Evolutionary conservation across 2,329 filamentous ascomycete species (phyloP), one percentile per base, ranked within the genome.

Genomic region (Exserohilum turcica): DNA sequence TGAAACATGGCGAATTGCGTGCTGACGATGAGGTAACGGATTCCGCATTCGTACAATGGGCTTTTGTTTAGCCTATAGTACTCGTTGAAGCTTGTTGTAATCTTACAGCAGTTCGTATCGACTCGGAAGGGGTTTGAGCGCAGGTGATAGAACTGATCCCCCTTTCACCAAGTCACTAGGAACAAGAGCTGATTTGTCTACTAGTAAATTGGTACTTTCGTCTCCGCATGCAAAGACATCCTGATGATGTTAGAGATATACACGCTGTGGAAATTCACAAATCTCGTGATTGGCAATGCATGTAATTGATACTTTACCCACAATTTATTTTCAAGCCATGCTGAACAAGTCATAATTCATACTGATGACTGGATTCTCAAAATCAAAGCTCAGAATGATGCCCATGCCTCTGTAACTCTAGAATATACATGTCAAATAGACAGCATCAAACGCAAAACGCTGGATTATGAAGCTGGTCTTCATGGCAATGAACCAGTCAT

Each of bases 1-100:
- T 53, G 48, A 53, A 48, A 56, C 53, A 44, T 28, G 24, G 19
- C 53, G 44, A 56, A 48, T 45, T 24, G 32, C 13, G 9, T 15
- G 18, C 28, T 21, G 5, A 13, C 19, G 10, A 18, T 46, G 15
- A 45, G 35, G 35, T 35, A n/a, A 27, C 3, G 15, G 31, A 15
- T 43, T 12, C 24, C 31, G 9, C 10, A 48, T 54, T 3, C 21
- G 31, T 29, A 27, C n/a, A 46, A n/a, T 32, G 15, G n/a, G 13
- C 32, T 16, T 27, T 13, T 13, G 6, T 54, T 55, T 48, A 52
- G 48, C 43, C 52, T 48, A 35, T 55, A 44, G 18, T 45, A 2
- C 18, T 50, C n/a, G 13, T 31, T 28, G 36, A 27, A 32, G 15
- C 10, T 33, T 21, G 19, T n/a, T 21, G 18, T 9, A 38, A 38